A percentile compares a stretch with the other conserved stretches of the same genome.
phyloP scores from a whole-genome alignment of 371 early-diverging fungal species.

The Chytridiales sp. region DNA sequence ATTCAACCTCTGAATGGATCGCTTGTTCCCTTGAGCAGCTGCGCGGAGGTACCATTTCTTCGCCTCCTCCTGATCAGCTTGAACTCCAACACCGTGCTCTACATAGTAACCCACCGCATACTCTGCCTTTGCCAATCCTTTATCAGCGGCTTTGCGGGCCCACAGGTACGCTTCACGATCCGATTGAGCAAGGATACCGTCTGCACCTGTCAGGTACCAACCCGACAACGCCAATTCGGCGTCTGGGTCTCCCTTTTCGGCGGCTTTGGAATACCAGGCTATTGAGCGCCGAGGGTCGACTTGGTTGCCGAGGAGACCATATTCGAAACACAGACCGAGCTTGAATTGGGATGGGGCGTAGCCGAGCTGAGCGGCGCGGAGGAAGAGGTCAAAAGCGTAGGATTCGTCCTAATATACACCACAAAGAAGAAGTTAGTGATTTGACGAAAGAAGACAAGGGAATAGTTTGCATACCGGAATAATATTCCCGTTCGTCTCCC shows the following conservation, averaged over 20 bases:
- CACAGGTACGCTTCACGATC: constrained; percentile 80
- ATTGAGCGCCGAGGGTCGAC: constrained; percentile 35
- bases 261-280: constrained; percentile 69
- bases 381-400: constrained; percentile 68
- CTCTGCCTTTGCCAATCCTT: constrained; percentile 70
- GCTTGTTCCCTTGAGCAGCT: constrained; percentile 14
- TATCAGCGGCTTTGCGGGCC: constrained; percentile 72
- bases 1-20: constrained; percentile 12
- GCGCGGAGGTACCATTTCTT: constrained; percentile 11
- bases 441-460: not conserved
- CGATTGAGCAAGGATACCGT: constrained; percentile 31
- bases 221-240: constrained; percentile 85
- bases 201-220: constrained; percentile 84
- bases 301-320: constrained; percentile 68
- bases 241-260: constrained; percentile 47
- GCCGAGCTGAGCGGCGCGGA: constrained; percentile 72
- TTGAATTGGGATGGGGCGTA: constrained; percentile 75
- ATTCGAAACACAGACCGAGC: constrained; percentile 77
- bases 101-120: constrained; percentile 27
- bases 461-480: constrained; percentile 4
- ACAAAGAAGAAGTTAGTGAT: not conserved
- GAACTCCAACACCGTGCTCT: constrained; percentile 15
- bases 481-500: constrained; percentile 5
- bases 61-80: constrained; percentile 9
- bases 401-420: constrained; percentile 51